Evolutionary conservation across 768 basidiomycete species (phyloP).

Genomic region (Lentinula lateritia): DNA sequence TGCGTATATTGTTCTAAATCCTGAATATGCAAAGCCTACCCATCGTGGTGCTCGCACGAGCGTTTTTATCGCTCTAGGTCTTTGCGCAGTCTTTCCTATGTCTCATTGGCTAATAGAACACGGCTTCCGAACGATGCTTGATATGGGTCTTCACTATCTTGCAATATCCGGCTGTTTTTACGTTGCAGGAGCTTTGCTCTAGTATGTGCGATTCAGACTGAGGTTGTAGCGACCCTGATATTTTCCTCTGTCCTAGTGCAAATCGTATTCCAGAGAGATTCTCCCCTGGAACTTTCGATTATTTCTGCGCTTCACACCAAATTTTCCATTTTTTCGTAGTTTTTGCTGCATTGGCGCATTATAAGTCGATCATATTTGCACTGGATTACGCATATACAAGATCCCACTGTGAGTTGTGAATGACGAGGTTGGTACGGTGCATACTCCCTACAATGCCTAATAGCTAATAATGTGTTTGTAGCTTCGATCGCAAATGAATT

Average conservation of each 20-base stretch:
- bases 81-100: conserved; percentile 64
- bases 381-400: conserved; percentile 53
- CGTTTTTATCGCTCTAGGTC: conserved; percentile 76
- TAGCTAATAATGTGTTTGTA: background rate
- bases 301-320: conserved; percentile 78
- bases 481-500: background rate
- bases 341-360: conserved; percentile 65
- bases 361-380: conserved; percentile 47
- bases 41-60: conserved; percentile 72
- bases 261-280: conserved; percentile 76
- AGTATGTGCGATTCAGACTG: conserved; percentile 47
- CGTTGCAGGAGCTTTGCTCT: conserved; percentile 73
- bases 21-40: conserved; percentile 69
- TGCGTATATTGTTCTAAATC: conserved; percentile 72
- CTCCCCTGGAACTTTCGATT: conserved; percentile 74
- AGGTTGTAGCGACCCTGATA: conserved; percentile 16
- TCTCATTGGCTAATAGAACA: conserved; percentile 56
- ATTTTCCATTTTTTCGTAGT: conserved; percentile 85
- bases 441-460: background rate
- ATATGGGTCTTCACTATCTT: conserved; percentile 72
- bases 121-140: conserved; percentile 49
- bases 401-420: background rate
- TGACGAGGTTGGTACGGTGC: background rate
- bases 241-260: conserved; percentile 47
- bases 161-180: conserved; percentile 68